Evolutionary conservation across 2,329 filamentous ascomycete species (phyloP).

Genomic region (Pseudopyrenochaeta lycopersici): DNA sequence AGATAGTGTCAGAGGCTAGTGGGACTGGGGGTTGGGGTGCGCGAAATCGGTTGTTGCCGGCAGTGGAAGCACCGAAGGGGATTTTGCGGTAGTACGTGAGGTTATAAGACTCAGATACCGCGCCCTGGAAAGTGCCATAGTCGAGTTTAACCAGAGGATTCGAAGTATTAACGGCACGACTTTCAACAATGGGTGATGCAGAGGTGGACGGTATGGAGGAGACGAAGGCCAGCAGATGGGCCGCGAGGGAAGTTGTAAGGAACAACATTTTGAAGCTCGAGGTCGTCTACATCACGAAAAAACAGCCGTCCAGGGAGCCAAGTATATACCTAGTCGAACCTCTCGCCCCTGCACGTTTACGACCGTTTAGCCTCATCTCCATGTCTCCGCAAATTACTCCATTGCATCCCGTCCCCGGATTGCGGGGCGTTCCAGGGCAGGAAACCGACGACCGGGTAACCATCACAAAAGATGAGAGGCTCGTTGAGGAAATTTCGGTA

Average conservation of each 20-base stretch:
- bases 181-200: constrained; percentile 13
- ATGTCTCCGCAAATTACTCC: constrained; percentile 34
- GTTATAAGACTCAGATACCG: constrained; percentile 62
- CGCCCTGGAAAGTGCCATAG: constrained; percentile 60
- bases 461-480: background rate
- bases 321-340: constrained; percentile 3
- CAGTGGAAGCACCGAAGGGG: constrained; percentile 67
- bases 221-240: constrained; percentile 10
- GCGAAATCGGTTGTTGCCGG: constrained; percentile 67
- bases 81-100: constrained; percentile 69
- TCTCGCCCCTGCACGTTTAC: constrained; percentile 1
- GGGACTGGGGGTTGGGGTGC: constrained; percentile 65
- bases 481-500: constrained; percentile 13
- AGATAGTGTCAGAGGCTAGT: constrained; percentile 40
- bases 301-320: background rate
- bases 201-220: constrained; percentile 7
- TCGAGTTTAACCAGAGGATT: constrained; percentile 38
- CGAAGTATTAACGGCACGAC: constrained; percentile 13
- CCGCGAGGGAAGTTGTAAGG: constrained; percentile 1
- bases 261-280: constrained; percentile 20
- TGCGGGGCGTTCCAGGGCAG: constrained; percentile 20
- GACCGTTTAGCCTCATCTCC: constrained; percentile 30
- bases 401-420: constrained; percentile 20
- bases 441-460: background rate
- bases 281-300: background rate